Base-by-base conservation (phyloP, 108 stramenopile genomes). In the Conticribra weissflogii region DNA sequence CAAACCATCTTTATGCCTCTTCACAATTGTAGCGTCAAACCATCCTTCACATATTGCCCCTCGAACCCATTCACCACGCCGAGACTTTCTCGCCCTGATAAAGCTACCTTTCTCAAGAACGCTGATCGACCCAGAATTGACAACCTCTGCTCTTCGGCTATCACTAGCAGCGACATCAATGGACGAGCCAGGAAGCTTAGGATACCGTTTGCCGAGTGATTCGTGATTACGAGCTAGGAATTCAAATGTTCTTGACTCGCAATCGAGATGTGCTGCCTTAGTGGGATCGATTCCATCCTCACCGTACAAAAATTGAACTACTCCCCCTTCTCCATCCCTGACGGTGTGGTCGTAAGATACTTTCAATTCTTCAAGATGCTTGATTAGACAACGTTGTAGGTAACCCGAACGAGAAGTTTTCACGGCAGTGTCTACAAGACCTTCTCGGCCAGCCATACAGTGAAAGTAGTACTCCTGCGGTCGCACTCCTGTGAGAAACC, bases 401-500 rank as follows among this genome's bases (percentile, higher is more conserved):
- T 99, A 99, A 25, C 99, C 99, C 21, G 97, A 98, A 18, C 98
- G 91, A 0, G 96, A 96, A 15, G 98, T 99, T 83, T 99, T 99
- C 15, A 98, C 98, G 3, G 99, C 98, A 22, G 98, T 99, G 66
- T 96, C 94, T 15, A 94, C 89, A 31, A 94, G 72, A 34, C 98
- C 99, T 71, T 99, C 98, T 33, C 99, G 82, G n/a, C 99, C 99
- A 5, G 97, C 96, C 99, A 99, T 99, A 69, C 98, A 99, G 77
- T 99, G 99, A 71, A 99, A 99, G 81, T 99, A 99, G 83, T 99
- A 99, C 76, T 99, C 99, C 79, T 99, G 96, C 4, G 94, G 97
- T 9, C 97, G 84, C 46, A 97, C 72, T 16, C 99, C 99, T 16
- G 99, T 99, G 27, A 99, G 81, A 64, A 99, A 99, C 2, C 99